Conservation (phyloP, 2,329 filamentous ascomycete species). For the Lecanoromycetidae sp. region DNA sequence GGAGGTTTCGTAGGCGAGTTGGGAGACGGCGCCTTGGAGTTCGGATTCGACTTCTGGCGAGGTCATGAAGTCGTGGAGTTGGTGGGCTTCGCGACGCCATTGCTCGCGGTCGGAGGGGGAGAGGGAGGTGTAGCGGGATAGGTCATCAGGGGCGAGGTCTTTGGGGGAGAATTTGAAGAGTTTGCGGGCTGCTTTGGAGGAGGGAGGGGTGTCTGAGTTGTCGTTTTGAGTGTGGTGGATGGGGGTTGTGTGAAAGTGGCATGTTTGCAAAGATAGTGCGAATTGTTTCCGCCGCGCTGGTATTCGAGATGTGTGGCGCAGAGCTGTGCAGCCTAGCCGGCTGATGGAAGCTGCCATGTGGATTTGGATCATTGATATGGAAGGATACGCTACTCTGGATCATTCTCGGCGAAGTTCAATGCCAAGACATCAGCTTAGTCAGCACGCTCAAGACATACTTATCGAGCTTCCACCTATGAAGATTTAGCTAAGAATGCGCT, state of each 20-base stretch:
- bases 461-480: too few relatives aligned
- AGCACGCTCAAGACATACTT: too few relatives aligned
- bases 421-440: background rate
- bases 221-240: conserved; percentile 26
- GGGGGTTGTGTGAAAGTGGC: conserved; percentile 28
- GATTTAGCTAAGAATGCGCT: too few relatives aligned
- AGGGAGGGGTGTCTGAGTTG: conserved; percentile 22
- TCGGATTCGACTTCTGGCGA: conserved; percentile 20
- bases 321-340: conserved; percentile 17
- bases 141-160: conserved; percentile 9
- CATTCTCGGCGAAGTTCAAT: too few relatives aligned
- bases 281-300: conserved; percentile 15
- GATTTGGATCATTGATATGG: background rate
- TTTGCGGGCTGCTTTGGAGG: background rate
- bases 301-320: conserved; percentile 25
- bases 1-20: conserved; percentile 3
- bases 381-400: too few relatives aligned
- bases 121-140: conserved; percentile 11
- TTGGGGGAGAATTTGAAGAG: conserved; percentile 13
- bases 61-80: conserved; percentile 29
- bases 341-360: conserved; percentile 13
- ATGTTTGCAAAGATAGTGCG: conserved; percentile 17
- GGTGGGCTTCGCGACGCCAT: conserved; percentile 28
- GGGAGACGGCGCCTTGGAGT: conserved; percentile 9
- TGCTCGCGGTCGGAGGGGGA: conserved; percentile 14